Evolutionary conservation across 148 eudicot genomes (phyloP), one percentile per base, ranked within the genome.

Genomic region (Polygonum aviculare): DNA sequence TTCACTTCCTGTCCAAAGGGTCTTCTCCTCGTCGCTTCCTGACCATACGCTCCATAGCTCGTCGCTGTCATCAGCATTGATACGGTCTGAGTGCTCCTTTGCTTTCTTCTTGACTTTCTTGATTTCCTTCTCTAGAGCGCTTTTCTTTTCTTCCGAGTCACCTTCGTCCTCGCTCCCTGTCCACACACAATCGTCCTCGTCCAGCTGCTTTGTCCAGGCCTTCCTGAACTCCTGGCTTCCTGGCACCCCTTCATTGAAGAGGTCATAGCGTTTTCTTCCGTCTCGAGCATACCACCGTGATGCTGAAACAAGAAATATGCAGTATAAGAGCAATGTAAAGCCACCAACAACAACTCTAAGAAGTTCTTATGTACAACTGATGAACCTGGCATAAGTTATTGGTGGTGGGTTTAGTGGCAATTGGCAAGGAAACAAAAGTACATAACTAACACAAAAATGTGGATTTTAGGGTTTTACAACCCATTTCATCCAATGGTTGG

Each of bases 1-100:
- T 87, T 95, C 99, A 77, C 88, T 87, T 31, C 99, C 97, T 18
- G 94, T 95, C 99, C 99, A 95, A 33, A 95, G 79, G 7, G 86
- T 87, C 70, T 91, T 93, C 82, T 95, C 99, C 79, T 91, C 97
- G 48, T 95, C 99, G 74, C 94, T 88, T 35, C 79, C 97, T n/a
- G 97, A 92, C 96, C 91, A 90, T 9, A 95, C 89, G 60, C 97
- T 84, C 78, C 87, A 77, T 9, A 95, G 84, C 77, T 95, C 97
- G 73, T 93, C 97, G 47, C 97, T 93, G 77, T 93, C 97, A 78
- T 95, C 96, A 59, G 91, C 99, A 82, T 95, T 90, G 55, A 95
- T 89, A 40, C 84, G 89, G 75, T 91, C 96, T 10, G 96, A 83
- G 54, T 89, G 90, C 72, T 88, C 84, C 76, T 92, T 92, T 5